Evolutionary conservation across 1,284 basidiomycete genomes (phyloP).

Genomic region (Austroboletus novae-zelandiae): DNA sequence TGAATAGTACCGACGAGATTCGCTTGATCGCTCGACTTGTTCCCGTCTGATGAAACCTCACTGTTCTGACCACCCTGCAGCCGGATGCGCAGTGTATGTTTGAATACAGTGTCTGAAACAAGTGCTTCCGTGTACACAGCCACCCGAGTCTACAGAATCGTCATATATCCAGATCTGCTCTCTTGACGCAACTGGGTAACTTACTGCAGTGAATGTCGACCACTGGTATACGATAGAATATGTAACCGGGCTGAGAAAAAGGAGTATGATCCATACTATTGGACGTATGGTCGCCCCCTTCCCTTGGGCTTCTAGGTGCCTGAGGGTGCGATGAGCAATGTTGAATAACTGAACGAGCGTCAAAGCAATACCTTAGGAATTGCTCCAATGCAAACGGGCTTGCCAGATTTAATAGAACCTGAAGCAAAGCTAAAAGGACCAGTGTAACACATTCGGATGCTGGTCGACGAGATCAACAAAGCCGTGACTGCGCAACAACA

Average conservation of each 20-base stretch:
- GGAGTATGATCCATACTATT: conserved; percentile 22
- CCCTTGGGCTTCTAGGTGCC: conserved; percentile 16
- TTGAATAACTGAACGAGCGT: neutral
- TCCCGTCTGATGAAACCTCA: neutral
- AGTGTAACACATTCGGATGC: conserved; percentile 8
- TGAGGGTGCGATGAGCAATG: conserved; percentile 4
- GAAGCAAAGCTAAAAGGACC: conserved; percentile 2
- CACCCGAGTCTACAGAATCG: conserved; percentile 19
- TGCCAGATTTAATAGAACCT: conserved; percentile 3
- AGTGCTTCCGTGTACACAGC: conserved; percentile 39
- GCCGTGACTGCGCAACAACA: neutral
- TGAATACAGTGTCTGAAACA: conserved; percentile 56
- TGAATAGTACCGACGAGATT: conserved; percentile 51
- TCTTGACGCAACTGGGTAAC: neutral
- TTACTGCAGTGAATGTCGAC: conserved; percentile 34
- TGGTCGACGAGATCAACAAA: neutral
- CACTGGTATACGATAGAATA: conserved; percentile 36
- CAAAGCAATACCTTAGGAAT: conserved; percentile 8
- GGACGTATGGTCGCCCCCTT: conserved; percentile 16
- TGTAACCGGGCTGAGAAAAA: conserved; percentile 41
- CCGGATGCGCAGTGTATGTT: conserved; percentile 54
- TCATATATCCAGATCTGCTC: neutral
- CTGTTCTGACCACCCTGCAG: conserved; percentile 36
- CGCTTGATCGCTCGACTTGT: neutral
- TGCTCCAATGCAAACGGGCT: conserved; percentile 13